Evolutionary conservation across 176 grass and related monocot species (phyloP), one percentile per base, ranked within the genome.

Genomic region (Luzula sylvatica): DNA sequence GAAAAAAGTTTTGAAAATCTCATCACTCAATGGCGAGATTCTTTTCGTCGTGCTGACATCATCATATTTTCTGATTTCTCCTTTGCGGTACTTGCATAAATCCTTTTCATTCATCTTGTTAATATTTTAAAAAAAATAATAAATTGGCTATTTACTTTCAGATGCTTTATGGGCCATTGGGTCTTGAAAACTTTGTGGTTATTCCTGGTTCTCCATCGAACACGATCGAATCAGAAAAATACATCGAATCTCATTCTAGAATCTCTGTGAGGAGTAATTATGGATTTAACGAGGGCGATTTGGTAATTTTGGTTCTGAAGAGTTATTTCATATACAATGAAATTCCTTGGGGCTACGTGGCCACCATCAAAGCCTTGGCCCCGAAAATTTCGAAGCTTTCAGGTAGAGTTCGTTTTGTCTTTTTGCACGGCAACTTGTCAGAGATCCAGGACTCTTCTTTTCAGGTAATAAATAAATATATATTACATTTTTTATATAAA

Each of bases 11-110:
- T 61, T 62, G 45, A 79, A 44, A 76, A 70, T 69, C 69, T 69
- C 35, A 78, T 98, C 68, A 72, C 65, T 62, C 74, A 98, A 58
- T 98, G 81, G 92, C 86, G 86, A 72, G 63, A 27, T 63, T 61
- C 73, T 72, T 98, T 98, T 74, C 59, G 65, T 51, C 83, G 85
- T 73, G 83, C 80, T 48, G 50, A 65, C 68, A 65, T 78, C 67
- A 73, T 98, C 55, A 73, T 90, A 38, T 98, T 98, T 78, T 78
- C 92, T 61, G 78, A 98, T 87, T 79, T 68, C 46, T 80, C 80
- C 59, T 71, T 87, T 55, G 78, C 92, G 71, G 92, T 98, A 98
- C 53, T 69, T 38, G 38, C 29, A 22, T 11, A 2, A 11, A 17
- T 42, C 41, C 69, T 32, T 59, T 54, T 64, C 25, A 15, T 46